phyloP scores from a whole-genome alignment of 202 grass and related monocot species.

The Bolboschoenoplectus hybrid region DNA sequence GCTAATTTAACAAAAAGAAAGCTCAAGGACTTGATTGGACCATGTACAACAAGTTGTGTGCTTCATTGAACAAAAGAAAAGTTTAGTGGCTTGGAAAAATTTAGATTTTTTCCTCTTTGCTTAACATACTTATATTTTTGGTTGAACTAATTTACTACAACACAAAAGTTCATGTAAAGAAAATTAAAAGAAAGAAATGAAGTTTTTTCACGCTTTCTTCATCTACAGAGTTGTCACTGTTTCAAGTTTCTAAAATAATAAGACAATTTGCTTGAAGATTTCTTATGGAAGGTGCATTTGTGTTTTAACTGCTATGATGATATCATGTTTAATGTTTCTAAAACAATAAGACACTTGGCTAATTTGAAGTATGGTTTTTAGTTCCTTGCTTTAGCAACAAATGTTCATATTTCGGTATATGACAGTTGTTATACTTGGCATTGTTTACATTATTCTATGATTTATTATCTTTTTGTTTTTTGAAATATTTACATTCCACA shows the following conservation, averaged over 20 bases:
- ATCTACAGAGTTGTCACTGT: background rate
- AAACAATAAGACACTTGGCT: background rate
- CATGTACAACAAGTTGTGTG: no score
- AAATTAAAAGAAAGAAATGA: background rate
- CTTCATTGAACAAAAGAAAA: background rate
- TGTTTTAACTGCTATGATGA: background rate
- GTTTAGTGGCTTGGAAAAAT: background rate
- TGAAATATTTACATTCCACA: background rate
- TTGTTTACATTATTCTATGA: background rate
- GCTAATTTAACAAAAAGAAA: background rate
- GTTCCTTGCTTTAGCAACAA: background rate
- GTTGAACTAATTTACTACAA: background rate
- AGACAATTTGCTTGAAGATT: background rate
- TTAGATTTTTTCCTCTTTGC: background rate
- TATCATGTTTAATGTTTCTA: background rate
- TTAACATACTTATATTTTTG: background rate
- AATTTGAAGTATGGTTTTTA: background rate
- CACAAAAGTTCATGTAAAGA: background rate
- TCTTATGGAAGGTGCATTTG: background rate
- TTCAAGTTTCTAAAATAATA: no score
- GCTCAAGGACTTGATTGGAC: no score
- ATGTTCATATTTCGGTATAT: background rate
- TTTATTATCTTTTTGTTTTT: background rate
- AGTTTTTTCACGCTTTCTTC: background rate
- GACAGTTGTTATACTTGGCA: background rate